These are phyloP conservation scores for Fusarium agapanthi DNA, from an alignment of 2,329 filamentous ascomycete species.

Conservation along the genomic window DNA sequence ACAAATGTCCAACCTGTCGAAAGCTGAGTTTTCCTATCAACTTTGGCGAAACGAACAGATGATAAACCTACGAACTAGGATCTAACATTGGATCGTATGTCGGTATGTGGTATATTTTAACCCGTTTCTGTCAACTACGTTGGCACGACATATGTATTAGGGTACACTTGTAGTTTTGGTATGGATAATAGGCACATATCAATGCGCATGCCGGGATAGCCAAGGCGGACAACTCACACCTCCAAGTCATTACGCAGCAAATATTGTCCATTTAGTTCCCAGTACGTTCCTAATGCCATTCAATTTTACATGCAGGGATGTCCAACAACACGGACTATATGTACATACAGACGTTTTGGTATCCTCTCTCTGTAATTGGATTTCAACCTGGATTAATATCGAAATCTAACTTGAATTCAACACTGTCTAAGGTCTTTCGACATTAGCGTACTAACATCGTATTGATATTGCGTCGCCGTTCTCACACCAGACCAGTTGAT, in stretches of 20 bases:
- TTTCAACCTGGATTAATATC: not conserved
- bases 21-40: not conserved
- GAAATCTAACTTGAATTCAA: not conserved
- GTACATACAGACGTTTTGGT: not conserved
- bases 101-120: not conserved
- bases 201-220: not conserved
- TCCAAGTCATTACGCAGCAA: not conserved
- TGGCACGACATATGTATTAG: not conserved
- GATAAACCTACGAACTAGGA: not conserved
- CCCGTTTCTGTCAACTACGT: not conserved
- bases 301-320: not conserved
- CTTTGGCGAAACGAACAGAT: not conserved
- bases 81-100: not conserved
- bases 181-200: not conserved
- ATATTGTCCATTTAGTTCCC: not conserved
- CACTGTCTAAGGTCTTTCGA: not conserved
- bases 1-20: not conserved
- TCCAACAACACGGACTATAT: constrained; percentile 1
- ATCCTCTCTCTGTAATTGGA: constrained; percentile 13
- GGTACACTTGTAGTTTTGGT: not conserved
- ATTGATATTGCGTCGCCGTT: not conserved
- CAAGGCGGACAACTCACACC: constrained; percentile 32
- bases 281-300: constrained; percentile 1
- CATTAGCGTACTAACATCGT: not conserved
- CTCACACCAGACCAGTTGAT: not conserved